Conservation (phyloP, 768 basidiomycete species). For the Leccinum truebloodii region DNA sequence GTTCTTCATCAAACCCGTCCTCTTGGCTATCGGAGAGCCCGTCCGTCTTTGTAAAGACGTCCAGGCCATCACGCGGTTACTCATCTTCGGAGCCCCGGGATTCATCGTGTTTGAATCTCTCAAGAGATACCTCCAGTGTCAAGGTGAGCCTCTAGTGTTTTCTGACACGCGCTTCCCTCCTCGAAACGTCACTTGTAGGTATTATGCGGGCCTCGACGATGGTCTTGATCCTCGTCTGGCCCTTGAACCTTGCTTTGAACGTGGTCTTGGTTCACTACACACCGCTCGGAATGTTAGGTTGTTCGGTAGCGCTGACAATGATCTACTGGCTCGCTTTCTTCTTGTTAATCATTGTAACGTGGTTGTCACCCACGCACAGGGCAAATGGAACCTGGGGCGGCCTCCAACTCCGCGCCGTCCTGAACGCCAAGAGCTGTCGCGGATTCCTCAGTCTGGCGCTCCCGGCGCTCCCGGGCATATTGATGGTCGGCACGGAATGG, state of each 20-base stretch:
- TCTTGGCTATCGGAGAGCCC: conserved; percentile 65
- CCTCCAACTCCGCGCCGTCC: conserved; percentile 42
- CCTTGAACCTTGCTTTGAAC: conserved; percentile 64
- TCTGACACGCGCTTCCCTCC: background rate
- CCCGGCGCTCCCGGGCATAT: conserved; percentile 73
- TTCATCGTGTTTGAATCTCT: conserved; percentile 76
- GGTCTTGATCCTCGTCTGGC: conserved; percentile 61
- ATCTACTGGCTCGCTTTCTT: conserved; percentile 71
- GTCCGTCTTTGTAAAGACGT: conserved; percentile 56
- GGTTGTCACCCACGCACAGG: conserved; percentile 51
- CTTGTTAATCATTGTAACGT: conserved; percentile 51
- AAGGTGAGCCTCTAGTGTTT: conserved; percentile 45
- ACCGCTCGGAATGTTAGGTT: conserved; percentile 61
- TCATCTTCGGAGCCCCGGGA: conserved; percentile 66
- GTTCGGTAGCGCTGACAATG: conserved; percentile 64
- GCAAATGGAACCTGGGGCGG: conserved; percentile 68
- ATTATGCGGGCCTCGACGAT: conserved; percentile 74
- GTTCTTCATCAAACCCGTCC: conserved; percentile 62
- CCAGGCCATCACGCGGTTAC: conserved; percentile 62
- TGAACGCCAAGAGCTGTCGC: conserved; percentile 52
- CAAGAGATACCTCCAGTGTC: conserved; percentile 80
- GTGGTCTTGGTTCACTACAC: conserved; percentile 65
- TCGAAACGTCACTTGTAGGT: conserved; percentile 40
- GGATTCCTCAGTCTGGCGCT: conserved; percentile 64
- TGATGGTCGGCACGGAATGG: conserved; percentile 85